Conservation (phyloP, 331 rosid species). For the Prunus yedoensis region DNA sequence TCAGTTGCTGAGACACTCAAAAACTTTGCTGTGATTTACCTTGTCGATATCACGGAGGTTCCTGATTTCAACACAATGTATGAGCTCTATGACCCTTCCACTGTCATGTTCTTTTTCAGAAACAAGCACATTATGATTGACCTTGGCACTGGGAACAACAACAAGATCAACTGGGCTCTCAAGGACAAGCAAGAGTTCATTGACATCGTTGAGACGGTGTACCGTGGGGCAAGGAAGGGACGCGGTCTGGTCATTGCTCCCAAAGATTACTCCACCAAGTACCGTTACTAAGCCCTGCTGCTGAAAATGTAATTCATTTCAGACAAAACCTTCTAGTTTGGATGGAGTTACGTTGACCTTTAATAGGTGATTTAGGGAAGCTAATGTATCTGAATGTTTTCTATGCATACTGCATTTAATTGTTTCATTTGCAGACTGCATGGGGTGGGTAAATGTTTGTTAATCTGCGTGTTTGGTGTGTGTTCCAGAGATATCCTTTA, state of each 20-base stretch:
- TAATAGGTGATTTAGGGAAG: background rate
- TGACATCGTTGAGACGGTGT: slow-evolving; percentile 80
- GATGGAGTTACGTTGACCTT: background rate
- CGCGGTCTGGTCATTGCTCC: slow-evolving; percentile 96
- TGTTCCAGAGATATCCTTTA: too few relatives aligned
- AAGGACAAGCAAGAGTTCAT: slow-evolving; percentile 98
- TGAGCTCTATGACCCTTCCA: slow-evolving; percentile 85
- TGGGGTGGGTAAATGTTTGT: background rate
- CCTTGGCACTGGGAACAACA: slow-evolving; percentile 96
- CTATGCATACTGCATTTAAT: background rate
- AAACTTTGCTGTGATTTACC: slow-evolving; percentile 84
- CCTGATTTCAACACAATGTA: slow-evolving; percentile 98
- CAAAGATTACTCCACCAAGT: slow-evolving; percentile 93
- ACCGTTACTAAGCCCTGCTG: slow-evolving; percentile 59
- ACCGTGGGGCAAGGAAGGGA: slow-evolving; percentile 88
- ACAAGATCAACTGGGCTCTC: slow-evolving; percentile 95
- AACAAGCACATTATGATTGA: slow-evolving; percentile 99
- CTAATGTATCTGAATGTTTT: background rate
- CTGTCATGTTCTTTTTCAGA: slow-evolving; percentile 92
- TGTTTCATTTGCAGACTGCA: background rate
- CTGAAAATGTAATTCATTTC: background rate
- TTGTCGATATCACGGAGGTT: slow-evolving; percentile 89
- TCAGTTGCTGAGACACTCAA: slow-evolving; percentile 83
- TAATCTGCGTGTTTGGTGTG: background rate
- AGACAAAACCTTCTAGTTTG: background rate